Conservation (phyloP, 2,329 filamentous ascomycete genomes). For the Cytospora leucostoma region DNA sequence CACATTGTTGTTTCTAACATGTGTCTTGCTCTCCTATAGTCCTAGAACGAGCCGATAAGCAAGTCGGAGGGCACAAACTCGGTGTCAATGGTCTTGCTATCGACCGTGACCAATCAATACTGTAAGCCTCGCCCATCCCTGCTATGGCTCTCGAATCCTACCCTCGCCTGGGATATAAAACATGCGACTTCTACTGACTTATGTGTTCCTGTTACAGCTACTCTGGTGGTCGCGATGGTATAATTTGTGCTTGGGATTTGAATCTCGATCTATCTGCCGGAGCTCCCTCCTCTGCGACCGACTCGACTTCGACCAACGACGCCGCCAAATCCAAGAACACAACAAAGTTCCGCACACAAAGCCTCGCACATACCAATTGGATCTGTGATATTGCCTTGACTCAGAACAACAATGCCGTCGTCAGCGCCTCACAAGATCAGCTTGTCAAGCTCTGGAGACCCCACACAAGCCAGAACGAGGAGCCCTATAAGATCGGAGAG, state of each 20-base stretch:
- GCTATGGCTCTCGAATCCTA: neutral
- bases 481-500: constrained; percentile 80
- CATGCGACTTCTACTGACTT: constrained; percentile 31
- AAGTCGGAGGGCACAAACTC: constrained; percentile 79
- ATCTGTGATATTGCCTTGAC: constrained; percentile 89
- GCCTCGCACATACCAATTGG: constrained; percentile 87
- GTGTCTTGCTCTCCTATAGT: constrained; percentile 42
- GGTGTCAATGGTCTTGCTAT: constrained; percentile 94
- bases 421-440: constrained; percentile 91
- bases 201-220: constrained; percentile 61
- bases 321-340: constrained; percentile 45
- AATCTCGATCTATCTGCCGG: constrained; percentile 62
- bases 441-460: constrained; percentile 93
- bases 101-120: constrained; percentile 77
- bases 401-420: constrained; percentile 74
- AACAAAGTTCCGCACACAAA: constrained; percentile 62
- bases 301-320: constrained; percentile 33
- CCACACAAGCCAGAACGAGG: constrained; percentile 62
- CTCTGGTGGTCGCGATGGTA: constrained; percentile 91
- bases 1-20: constrained; percentile 28
- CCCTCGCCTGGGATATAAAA: constrained; percentile 11
- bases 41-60: constrained; percentile 60
- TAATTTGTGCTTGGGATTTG: constrained; percentile 94
- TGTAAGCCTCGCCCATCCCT: constrained; percentile 60
- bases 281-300: constrained; percentile 29